phyloP scores from a whole-genome alignment of 257 asterid species.

The Petunia axillaris region DNA sequence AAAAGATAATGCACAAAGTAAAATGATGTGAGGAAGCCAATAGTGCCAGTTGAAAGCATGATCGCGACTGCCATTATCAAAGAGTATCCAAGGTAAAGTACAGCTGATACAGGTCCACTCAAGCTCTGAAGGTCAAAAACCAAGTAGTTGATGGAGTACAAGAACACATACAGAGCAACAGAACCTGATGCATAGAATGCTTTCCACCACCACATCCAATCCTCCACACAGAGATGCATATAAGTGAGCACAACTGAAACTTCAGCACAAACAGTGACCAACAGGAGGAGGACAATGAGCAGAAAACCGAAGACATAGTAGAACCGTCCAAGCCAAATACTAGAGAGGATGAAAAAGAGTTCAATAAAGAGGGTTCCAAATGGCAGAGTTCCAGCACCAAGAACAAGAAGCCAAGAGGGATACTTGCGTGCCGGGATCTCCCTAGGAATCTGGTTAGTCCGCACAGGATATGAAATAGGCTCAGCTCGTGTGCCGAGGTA shows the following conservation, averaged over 20 bases:
- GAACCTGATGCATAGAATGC: conserved; percentile 83
- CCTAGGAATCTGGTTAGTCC: conserved; percentile 84
- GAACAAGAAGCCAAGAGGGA: conserved; percentile 87
- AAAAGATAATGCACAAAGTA: conserved; percentile 83
- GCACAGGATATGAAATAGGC: conserved; percentile 70
- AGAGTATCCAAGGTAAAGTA: conserved; percentile 76
- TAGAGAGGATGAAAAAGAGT: conserved; percentile 84
- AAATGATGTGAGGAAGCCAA: conserved; percentile 82
- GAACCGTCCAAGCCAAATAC: conserved; percentile 88
- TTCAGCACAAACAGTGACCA: conserved; percentile 79
- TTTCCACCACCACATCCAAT: conserved; percentile 99
- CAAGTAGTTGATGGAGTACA: conserved; percentile 78
- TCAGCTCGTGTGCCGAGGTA: conserved; percentile 65
- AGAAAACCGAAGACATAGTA: conserved; percentile 83
- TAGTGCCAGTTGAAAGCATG: conserved; percentile 82
- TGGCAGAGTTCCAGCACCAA: conserved; percentile 91
- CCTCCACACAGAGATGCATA: conserved; percentile 92
- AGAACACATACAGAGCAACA: conserved; percentile 74
- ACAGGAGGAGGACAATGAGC: conserved; percentile 59
- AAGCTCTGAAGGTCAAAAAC: conserved; percentile 86
- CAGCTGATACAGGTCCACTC: conserved; percentile 83
- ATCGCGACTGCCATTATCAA: conserved; percentile 76
- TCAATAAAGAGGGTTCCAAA: conserved; percentile 90
- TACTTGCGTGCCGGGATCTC: conserved; percentile 79
- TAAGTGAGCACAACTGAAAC: conserved; percentile 83